Evolutionary conservation across 2,329 filamentous ascomycete species (phyloP), one percentile per base, ranked within the genome.

Genomic region (Fusarium fujikuroi): DNA sequence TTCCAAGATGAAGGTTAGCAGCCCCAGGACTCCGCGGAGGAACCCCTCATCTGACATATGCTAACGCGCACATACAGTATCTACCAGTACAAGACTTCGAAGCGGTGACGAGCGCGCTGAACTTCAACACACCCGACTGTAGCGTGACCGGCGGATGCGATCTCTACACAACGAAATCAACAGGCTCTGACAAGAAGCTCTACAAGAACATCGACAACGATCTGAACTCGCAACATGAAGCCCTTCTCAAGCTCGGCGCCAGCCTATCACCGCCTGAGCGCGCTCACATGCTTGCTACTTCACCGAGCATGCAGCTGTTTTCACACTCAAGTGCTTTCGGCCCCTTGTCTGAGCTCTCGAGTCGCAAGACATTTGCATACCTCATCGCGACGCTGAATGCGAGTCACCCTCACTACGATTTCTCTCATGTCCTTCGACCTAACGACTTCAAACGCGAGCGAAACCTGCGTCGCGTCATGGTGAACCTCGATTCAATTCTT

Each of bases 321-420:
- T 95, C 93, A 14, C 91, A 94, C 67, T 93, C 94, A 11, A 97
- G 94, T 80, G 94, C 96, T 6, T 99, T 99, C 79, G 96, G 96
- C 23, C 92, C 93, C 21, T 88, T 99, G 66, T 95, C 93, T 69
- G 93, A 98, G 78, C 90, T 95, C 56, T 93, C 93, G 52, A 96
- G 94, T 79, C 93, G 96, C 42, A 91, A 95, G 75, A 97, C 94
- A 0, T 98, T 97, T 83, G 95, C 96, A 49, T 98, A 98, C 81
- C 85, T 99, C 58, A 98, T 99, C 76, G 96, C 96, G 42, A 98
- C 95, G 0, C 87, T 99, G 40, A 99, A 99, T 80, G 96, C 96
- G 9, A 97, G 94, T 66, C 95, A 99, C 83, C 83, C 84, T 16
- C 84, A 99, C 83, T 98, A 99, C 82, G 96, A 99, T 82, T 99